Evolutionary conservation across 1,284 basidiomycete genomes (phyloP), one percentile per base, ranked within the genome.

Genomic region (Cutaneotrichosporon spelunceum): DNA sequence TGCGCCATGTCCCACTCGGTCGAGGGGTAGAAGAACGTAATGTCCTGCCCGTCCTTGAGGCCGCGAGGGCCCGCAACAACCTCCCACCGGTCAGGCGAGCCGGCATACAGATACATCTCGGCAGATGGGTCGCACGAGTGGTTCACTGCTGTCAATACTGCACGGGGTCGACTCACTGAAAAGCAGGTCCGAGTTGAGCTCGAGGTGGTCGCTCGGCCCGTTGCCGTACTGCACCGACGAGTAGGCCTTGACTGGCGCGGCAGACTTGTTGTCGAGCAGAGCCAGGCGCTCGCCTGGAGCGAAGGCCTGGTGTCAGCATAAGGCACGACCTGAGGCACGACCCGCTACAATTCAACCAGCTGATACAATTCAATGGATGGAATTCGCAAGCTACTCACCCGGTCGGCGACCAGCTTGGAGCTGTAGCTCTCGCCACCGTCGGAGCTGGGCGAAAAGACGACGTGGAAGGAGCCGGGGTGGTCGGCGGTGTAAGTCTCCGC

Each of bases 1-100:
- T 86, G 85, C 14, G 82, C 85, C 86, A 88, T 87, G 57, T 85
- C 82, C 86, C 87, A 88, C 72, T 88, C 87, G 8, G 86, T 88
- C 66, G 82, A 84, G 16, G 86, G 86, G 72, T 88, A 88, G 72
- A 87, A 87, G 73, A 85, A 87, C 0, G 80, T 81, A 44, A 83
- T 63, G 33, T 72, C 68, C 72, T 85, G 73, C 74, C 86, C 85
- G 58, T 67, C 57, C 13, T 69, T 65, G 23, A 81, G 63, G 45
- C 77, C 75, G 44, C 69, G 34, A 30, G 65, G 65, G 8, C 75
- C 68, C 66, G 78, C 78, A 76, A 81, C 68, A 1, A 83, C 72
- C 33, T 79, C 79, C 72, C 83, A 85, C 21, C 77, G 68, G 19
- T 78, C 65, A 0, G 70, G 74, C 27, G 80, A 57, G 57, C 79